Evolutionary conservation across 257 asterid species (phyloP), one percentile per base, ranked within the genome.

Genomic region (Penstemon davidsonii): DNA sequence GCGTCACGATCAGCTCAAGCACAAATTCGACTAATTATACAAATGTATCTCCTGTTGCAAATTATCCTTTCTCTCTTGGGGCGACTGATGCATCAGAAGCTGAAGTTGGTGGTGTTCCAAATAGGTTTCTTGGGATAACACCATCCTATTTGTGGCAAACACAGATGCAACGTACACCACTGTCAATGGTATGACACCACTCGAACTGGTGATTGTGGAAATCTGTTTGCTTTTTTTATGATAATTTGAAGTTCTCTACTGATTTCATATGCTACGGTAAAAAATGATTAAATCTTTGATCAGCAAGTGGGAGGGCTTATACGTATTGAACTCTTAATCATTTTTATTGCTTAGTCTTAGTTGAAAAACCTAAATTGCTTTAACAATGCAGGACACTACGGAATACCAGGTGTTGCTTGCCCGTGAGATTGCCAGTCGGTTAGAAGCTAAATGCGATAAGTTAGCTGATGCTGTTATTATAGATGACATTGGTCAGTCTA

Each of bases 71-170:
- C 62, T 76, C 81, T 59, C 57, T 51, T 3, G 80, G 81, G 60
- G 78, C 69, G 47, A 73, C 77, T 79, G 97, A 93, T 78, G 75
- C 88, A 52, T 80, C 94, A 57, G 99, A 93, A 76, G 81, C 95
- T 68, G 97, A 87, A 74, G 93, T 93, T 76, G 99, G 99, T 76
- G 99, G 99, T 61, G 97, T 87, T 57, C 89, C 99, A 62, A 88
- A 88, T 81, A 85, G 90, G 78, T 93, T 85, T 79, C 99, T 93
- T 69, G 97, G 99, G 79, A 83, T 93, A 58, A 88, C 96, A 6
- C 96, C 96, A 19, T 61, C 96, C 58, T 93, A 93, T 81, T 79
- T 93, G 62, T 90, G 97, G 99, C 92, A 90, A 80, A 77, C 80
- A 76, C 99, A 93, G 70, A 86, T 88, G 72, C 92, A 82, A 55